Conservation (phyloP, 768 basidiomycete genomes). For the Amanita jacksonii region DNA sequence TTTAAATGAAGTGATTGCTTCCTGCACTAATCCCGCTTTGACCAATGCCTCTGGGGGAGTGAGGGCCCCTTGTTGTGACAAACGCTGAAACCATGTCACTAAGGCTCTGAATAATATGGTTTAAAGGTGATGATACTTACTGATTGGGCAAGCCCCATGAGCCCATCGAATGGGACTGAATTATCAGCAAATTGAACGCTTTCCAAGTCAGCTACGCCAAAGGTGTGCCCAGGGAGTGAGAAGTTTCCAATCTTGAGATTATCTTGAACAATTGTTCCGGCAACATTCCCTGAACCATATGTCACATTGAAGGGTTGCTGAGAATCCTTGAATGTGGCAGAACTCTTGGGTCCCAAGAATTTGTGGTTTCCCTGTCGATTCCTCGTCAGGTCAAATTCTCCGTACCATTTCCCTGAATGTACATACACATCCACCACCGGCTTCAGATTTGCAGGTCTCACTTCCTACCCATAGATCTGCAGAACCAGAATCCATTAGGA, state of each 20-base stretch:
- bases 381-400: not conserved
- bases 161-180: slow-evolving; percentile 51
- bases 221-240: slow-evolving; percentile 44
- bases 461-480: slow-evolving; percentile 61
- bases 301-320: slow-evolving; percentile 44
- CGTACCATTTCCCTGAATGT: slow-evolving; percentile 3
- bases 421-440: slow-evolving; percentile 33
- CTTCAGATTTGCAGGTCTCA: slow-evolving; percentile 38
- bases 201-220: slow-evolving; percentile 58
- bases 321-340: slow-evolving; percentile 51
- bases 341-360: slow-evolving; percentile 53
- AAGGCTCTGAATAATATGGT: not conserved
- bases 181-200: slow-evolving; percentile 48
- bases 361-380: slow-evolving; percentile 44
- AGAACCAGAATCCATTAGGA: slow-evolving; percentile 65
- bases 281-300: slow-evolving; percentile 64
- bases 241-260: slow-evolving; percentile 57
- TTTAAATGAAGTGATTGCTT: slow-evolving; percentile 71
- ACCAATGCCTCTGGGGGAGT: slow-evolving; percentile 73
- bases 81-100: slow-evolving; percentile 23
- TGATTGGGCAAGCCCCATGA: slow-evolving; percentile 72
- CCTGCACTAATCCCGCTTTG: slow-evolving; percentile 40
- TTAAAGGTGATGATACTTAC: slow-evolving; percentile 26
- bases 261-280: slow-evolving; percentile 55
- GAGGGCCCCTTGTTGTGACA: slow-evolving; percentile 53